Evolutionary conservation across 1,284 basidiomycete genomes (phyloP).

Genomic region (Sutorius eximius): DNA sequence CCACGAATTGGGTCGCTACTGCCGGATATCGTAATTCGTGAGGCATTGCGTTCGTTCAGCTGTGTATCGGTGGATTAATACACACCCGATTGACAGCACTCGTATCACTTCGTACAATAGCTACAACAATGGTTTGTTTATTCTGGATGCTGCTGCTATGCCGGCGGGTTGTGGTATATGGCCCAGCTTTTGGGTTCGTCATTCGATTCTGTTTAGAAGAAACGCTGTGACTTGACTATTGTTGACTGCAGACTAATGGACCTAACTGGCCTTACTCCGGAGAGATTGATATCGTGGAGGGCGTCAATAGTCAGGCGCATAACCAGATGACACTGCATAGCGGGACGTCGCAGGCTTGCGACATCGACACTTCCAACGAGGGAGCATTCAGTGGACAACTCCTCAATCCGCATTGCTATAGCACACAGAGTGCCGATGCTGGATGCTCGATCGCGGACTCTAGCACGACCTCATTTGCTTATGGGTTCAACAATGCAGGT

Average conservation of each 20-base stretch:
- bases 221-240: background rate
- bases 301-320: slow-evolving; percentile 52
- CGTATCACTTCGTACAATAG: slow-evolving; percentile 66
- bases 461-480: slow-evolving; percentile 54
- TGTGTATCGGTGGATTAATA: slow-evolving; percentile 19
- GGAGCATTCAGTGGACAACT: slow-evolving; percentile 31
- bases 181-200: slow-evolving; percentile 63
- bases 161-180: slow-evolving; percentile 78
- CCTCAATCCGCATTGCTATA: slow-evolving; percentile 41
- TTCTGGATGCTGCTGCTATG: slow-evolving; percentile 73
- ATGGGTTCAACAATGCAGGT: slow-evolving; percentile 59
- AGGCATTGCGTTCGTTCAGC: slow-evolving; percentile 28
- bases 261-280: slow-evolving; percentile 65
- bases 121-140: slow-evolving; percentile 70
- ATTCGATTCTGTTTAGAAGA: background rate
- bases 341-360: slow-evolving; percentile 24
- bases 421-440: slow-evolving; percentile 37
- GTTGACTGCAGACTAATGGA: slow-evolving; percentile 42
- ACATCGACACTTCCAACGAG: background rate
- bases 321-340: slow-evolving; percentile 77
- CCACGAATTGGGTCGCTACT: slow-evolving; percentile 44
- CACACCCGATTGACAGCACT: slow-evolving; percentile 38
- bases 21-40: slow-evolving; percentile 65
- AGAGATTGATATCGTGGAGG: slow-evolving; percentile 75
- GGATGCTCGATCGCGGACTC: slow-evolving; percentile 52